Evolutionary conservation across 2,329 filamentous ascomycete species (phyloP), one percentile per base, ranked within the genome.

Genomic region (Neonectria faginata): DNA sequence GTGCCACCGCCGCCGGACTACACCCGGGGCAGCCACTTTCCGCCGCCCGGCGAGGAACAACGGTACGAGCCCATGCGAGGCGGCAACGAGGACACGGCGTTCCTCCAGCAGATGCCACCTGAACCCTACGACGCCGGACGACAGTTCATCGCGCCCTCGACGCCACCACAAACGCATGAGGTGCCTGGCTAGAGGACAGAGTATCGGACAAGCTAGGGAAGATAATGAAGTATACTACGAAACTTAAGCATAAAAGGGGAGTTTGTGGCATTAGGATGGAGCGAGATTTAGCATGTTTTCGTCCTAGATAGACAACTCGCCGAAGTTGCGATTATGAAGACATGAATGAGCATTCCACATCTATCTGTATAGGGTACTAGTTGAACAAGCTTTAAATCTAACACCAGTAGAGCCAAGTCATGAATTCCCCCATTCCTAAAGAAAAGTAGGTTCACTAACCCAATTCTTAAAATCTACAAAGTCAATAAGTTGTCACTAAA

Each of bases 51-150:
- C 12, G 25, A 58, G 14, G 61, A 51, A 14, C 61, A 51, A 10
- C 61, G 61, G 14, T 64, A 64, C 56, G 56, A 51, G 18, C 48
- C 48, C 48, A 51, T 51, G 27, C 48, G 48, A 6, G 36, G 5
- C 29, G 31, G n/a, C 27, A 18, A 11, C 48, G n/a, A 33, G n/a
- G 48, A 51, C 5, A 5, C n/a, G 9, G 18, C 48, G 14, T 36
- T 8, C n/a, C 48, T 18, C 5, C 48, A 18, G 8, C 48, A 20
- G 10, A 51, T 36, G 39, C 48, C 27, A 4, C 29, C 29, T 5
- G 27, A 51, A 14, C 48, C 48, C 18, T 51, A 51, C 29, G 48
- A 51, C n/a, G 27, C 16, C 27, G 48, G 48, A 0, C 48, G 48
- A 14, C n/a, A 31, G 48, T 31, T 33, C 16, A 51, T 33, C 10